Evolutionary conservation across 352 stramenopile genomes (phyloP).

Genomic region (Blastocystis sp.): DNA sequence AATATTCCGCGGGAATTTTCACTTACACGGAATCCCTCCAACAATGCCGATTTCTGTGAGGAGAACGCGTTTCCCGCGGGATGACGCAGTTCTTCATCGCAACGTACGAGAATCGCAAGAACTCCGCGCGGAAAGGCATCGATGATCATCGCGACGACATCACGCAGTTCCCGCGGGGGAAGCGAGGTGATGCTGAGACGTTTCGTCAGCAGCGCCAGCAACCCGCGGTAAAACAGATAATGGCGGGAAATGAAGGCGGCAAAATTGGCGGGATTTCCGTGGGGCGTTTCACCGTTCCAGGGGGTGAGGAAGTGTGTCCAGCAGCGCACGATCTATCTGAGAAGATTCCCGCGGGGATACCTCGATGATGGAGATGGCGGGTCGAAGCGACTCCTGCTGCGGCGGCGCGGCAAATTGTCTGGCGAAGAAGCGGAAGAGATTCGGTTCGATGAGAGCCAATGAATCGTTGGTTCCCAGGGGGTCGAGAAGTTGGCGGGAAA

Average conservation of each 20-base stretch:
- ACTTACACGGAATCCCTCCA: neutral
- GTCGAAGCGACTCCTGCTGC: no score
- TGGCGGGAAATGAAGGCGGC: neutral
- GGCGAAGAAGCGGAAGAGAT: conserved; percentile 26
- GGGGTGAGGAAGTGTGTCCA: conserved; percentile 5
- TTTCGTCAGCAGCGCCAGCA: neutral
- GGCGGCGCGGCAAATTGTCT: conserved; percentile 12
- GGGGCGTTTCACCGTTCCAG: neutral
- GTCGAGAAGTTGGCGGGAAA: neutral
- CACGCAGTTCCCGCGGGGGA: neutral
- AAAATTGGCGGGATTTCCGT: neutral
- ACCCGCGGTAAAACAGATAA: conserved; percentile 46
- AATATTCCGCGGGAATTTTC: neutral
- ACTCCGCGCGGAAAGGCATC: neutral
- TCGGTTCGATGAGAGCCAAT: neutral
- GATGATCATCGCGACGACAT: neutral
- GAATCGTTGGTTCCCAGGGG: neutral
- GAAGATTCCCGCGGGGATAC: neutral
- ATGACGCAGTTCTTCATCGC: neutral
- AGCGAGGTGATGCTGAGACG: neutral
- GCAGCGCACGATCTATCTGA: conserved; percentile 24
- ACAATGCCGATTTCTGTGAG: neutral
- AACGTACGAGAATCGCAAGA: neutral
- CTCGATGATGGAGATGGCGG: no score
- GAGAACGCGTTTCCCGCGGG: no score